phyloP scores from a whole-genome alignment of 225 moss, liverwort and hornwort genomes.

The Marchantia paleacea region DNA sequence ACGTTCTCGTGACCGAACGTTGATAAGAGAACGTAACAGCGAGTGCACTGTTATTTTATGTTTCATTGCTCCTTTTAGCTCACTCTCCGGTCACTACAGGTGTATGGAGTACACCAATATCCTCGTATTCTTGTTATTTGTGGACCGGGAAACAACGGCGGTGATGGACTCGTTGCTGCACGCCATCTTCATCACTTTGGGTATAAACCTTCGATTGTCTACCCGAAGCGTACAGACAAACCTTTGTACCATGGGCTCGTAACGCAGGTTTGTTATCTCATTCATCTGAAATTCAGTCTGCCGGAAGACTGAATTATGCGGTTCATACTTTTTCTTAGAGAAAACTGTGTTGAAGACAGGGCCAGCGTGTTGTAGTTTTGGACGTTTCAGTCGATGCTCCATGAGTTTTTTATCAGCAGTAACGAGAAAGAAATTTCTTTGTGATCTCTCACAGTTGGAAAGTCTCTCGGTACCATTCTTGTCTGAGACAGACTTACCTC shows the following conservation, averaged over 20 bases:
- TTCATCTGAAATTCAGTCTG: background rate
- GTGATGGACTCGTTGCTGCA: slow-evolving; percentile 96
- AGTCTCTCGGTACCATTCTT: slow-evolving; percentile 57
- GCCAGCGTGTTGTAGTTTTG: background rate
- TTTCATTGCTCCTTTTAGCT: background rate
- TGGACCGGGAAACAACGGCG: slow-evolving; percentile 98
- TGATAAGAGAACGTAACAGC: no score
- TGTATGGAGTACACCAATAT: slow-evolving; percentile 55
- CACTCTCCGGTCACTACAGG: slow-evolving; percentile 39
- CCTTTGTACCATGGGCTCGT: slow-evolving; percentile 79
- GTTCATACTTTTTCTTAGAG: no score
- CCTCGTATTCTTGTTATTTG: slow-evolving; percentile 76
- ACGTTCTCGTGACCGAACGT: no score
- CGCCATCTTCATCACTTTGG: slow-evolving; percentile 95
- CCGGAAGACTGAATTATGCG: background rate
- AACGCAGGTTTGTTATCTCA: slow-evolving; percentile 58
- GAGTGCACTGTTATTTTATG: no score
- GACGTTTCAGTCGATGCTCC: background rate
- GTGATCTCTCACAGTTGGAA: slow-evolving; percentile 49
- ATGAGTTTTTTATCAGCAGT: background rate
- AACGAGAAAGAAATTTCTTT: background rate
- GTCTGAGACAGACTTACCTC: slow-evolving; percentile 59
- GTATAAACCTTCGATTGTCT: slow-evolving; percentile 64
- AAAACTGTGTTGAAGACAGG: no score
- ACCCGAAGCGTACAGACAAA: slow-evolving; percentile 84